Conservation (phyloP, 129 eudicot genomes). For the Calendula officinalis region DNA sequence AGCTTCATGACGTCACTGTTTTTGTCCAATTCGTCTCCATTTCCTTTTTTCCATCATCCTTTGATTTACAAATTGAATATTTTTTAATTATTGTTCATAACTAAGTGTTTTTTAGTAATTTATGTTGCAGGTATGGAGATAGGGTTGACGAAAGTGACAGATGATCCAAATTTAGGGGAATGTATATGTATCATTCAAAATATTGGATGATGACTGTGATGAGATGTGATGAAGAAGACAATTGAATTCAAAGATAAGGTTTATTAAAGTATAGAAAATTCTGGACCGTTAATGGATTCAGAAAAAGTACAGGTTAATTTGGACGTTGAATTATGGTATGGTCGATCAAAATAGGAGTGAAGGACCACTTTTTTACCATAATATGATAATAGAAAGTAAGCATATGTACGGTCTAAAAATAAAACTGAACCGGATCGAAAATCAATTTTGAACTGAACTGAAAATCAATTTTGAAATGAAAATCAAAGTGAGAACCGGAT, state of each 20-base stretch:
- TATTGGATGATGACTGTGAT: constrained; percentile 14
- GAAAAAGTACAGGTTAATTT: not conserved
- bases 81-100: not conserved
- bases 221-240: not conserved
- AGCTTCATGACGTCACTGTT: constrained; percentile 14
- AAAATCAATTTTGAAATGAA: too few species aligned
- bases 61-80: not conserved
- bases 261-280: not conserved
- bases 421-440: too few species aligned
- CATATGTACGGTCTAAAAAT: too few species aligned
- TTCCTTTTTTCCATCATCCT: not conserved
- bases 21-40: constrained; percentile 19
- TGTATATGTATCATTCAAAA: not conserved
- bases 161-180: not conserved
- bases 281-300: constrained; percentile 20
- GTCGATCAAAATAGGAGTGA: too few species aligned
- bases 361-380: too few species aligned
- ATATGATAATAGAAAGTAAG: too few species aligned
- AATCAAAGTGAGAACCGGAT: too few species aligned
- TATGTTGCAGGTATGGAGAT: constrained; percentile 21
- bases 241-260: not conserved
- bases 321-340: not conserved
- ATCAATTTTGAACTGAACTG: too few species aligned
- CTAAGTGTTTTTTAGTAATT: not conserved
- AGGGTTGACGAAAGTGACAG: constrained; percentile 2